Conservation (phyloP, 2,329 filamentous ascomycete genomes). For the Botrytis sinoallii region DNA sequence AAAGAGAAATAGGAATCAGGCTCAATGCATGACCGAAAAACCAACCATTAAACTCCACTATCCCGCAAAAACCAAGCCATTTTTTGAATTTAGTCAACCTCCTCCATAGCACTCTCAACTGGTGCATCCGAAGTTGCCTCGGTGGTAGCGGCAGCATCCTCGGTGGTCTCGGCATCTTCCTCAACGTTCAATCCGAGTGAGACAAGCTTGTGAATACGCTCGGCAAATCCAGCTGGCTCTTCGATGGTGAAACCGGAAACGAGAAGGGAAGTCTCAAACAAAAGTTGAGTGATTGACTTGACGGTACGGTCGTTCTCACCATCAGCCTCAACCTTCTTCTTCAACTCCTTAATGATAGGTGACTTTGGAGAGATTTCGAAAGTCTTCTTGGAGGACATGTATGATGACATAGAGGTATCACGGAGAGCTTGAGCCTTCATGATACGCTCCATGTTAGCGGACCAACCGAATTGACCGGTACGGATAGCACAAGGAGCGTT, state of each 20-base stretch:
- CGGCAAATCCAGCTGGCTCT: slow-evolving; percentile 94
- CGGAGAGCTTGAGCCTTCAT: slow-evolving; percentile 99
- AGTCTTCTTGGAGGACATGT: slow-evolving; percentile 99
- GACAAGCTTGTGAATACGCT: slow-evolving; percentile 99
- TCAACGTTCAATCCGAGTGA: slow-evolving; percentile 97
- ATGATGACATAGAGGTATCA: slow-evolving; percentile 98
- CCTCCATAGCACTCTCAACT: slow-evolving; percentile 89
- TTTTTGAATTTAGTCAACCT: slow-evolving; percentile 77
- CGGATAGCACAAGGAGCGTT: slow-evolving; percentile 96
- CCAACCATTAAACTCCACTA: slow-evolving; percentile 37
- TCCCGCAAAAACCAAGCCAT: slow-evolving; percentile 24
- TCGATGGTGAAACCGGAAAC: slow-evolving; percentile 99
- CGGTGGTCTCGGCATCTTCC: slow-evolving; percentile 76
- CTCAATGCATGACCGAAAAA: slow-evolving; percentile 23
- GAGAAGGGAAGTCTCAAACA: slow-evolving; percentile 97
- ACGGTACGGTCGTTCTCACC: slow-evolving; percentile 98
- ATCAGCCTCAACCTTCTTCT: slow-evolving; percentile 97
- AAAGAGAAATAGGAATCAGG: slow-evolving; percentile 16
- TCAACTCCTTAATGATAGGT: slow-evolving; percentile 96
- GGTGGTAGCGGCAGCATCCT: slow-evolving; percentile 58
- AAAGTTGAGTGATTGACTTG: slow-evolving; percentile 97
- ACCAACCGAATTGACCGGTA: slow-evolving; percentile 99
- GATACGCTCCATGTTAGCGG: slow-evolving; percentile 99
- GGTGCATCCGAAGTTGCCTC: slow-evolving; percentile 55
- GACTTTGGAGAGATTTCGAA: slow-evolving; percentile 99